These are phyloP conservation scores for Coemansia sp. DNA, from an alignment of 192 early-diverging fungal species.

Conservation along the genomic window DNA sequence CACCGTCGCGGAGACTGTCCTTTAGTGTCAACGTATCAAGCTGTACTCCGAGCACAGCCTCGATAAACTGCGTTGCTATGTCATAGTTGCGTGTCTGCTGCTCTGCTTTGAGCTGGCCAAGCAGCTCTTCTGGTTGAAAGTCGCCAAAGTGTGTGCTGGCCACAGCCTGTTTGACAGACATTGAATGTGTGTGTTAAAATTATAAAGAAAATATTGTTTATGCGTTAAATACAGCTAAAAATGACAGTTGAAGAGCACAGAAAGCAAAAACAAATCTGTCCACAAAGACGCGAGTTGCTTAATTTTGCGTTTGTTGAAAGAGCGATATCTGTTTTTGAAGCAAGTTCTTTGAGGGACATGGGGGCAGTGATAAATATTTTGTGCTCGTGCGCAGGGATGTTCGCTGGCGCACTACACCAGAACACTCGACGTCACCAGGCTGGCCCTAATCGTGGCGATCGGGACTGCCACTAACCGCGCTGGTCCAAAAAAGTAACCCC, in stretches of 20 bases:
- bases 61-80: conserved; percentile 63
- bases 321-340: too few species aligned
- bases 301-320: too few species aligned
- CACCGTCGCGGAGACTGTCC: conserved; percentile 67
- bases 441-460: too few species aligned
- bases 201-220: too few species aligned
- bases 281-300: too few species aligned
- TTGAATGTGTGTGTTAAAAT: neutral
- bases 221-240: neutral
- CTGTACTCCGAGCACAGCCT: conserved; percentile 56
- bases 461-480: too few species aligned
- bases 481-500: too few species aligned
- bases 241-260: neutral
- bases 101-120: conserved; percentile 58
- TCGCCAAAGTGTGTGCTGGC: conserved; percentile 19
- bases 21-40: conserved; percentile 60
- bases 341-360: too few species aligned
- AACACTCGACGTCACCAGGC: too few species aligned
- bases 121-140: conserved; percentile 54
- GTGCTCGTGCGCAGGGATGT: too few species aligned
- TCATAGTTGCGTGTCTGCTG: conserved; percentile 61
- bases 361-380: too few species aligned
- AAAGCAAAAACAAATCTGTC: neutral
- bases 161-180: conserved; percentile 24
- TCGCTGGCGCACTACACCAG: too few species aligned